Evolutionary conservation across 345 rosid genomes (phyloP), one percentile per base, ranked within the genome.

Genomic region (Odontarrhena argentea): DNA sequence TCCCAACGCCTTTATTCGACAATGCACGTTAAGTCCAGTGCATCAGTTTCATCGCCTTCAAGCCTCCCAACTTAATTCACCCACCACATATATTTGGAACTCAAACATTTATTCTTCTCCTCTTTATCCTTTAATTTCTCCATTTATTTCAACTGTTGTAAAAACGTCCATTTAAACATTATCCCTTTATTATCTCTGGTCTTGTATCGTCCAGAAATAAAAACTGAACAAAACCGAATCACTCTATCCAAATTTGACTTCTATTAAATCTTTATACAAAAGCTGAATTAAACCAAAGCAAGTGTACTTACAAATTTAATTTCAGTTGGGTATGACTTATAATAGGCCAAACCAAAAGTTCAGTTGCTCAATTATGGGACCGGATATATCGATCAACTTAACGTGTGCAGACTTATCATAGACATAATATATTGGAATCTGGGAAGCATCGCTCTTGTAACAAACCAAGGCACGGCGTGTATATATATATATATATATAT

Each of bases 1-100:
- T 73, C 80, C 80, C 1, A 0, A 41, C 0, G 1, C 69, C 2
- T 67, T 60, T 55, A 60, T 76, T 76, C 69, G 80, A 76, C 74
- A 76, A 76, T 76, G 25, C 2, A 9, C 63, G 48, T 40, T 43
- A 55, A 55, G 60, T 55, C 10, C 60, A 55, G 43, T 36, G 60
- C 60, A 18, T 18, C 22, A 18, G 22, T 18, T 18, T 18, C 22
- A 18, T 18, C 22, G 22, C 22, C 18, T 55, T 34, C 60, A 55
- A 55, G 43, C 60, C 60, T 15, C 44, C 43, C 11, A 11, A 18
- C 43, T 42, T 51, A 49, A 36, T 22, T 18, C 35, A 24, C 40
- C 13, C 9, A 12, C 22, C 45, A 18, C 22, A 18, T 18, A 18
- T 18, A 11, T 11, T 9, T 22, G 38, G 41, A 58, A 8, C 6